Base-by-base conservation (phyloP, 345 rosid genomes). In the Anastatica hierochuntica region DNA sequence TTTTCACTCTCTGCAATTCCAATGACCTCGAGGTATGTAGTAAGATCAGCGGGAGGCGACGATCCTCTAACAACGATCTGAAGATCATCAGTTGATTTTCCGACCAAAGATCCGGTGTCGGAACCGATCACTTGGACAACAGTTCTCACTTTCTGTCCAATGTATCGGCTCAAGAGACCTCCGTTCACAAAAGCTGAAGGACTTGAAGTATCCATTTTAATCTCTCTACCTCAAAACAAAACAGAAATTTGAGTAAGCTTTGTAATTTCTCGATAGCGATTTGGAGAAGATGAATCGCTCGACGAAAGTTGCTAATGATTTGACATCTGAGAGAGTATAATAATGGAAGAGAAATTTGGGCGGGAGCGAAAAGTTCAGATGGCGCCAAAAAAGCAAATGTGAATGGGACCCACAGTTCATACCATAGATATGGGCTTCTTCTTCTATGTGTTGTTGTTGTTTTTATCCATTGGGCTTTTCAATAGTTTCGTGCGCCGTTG, bases 181-280 rank as follows among this genome's bases (percentile, higher is more conserved):
- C 86, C 97, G 44, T 90, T 90, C 20, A 90, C 97, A 63, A 90
- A 77, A 54, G 74, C 94, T 23, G 90, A 83, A 61, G 97, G 95
- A 54, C 67, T 79, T 15, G 88, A 83, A 0, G 86, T 76, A 65
- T 90, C 95, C 94, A 90, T 90, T 21, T 14, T 6, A 11, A 59
- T 57, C 64, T 54, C 14, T 15, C 0, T 35, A 7, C 5, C 6
- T 24, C 6, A 24, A 24, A 24, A 24, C 5, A 24, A 23, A 24
- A 24, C 3, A 24, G 3, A 24, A 0, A 24, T 24, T 24, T 7
- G 27, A 24, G 0, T n/a, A 24, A 24, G 27, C 5, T 0, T 24
- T 24, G 6, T 23, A 6, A 23, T 3, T 23, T 23, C 27, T 7
- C 6, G 6, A 24, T 24, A 24, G 6, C 6, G 3, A 7, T 3